Conservation (phyloP, 257 asterid species). For the Primulina tabacum region DNA sequence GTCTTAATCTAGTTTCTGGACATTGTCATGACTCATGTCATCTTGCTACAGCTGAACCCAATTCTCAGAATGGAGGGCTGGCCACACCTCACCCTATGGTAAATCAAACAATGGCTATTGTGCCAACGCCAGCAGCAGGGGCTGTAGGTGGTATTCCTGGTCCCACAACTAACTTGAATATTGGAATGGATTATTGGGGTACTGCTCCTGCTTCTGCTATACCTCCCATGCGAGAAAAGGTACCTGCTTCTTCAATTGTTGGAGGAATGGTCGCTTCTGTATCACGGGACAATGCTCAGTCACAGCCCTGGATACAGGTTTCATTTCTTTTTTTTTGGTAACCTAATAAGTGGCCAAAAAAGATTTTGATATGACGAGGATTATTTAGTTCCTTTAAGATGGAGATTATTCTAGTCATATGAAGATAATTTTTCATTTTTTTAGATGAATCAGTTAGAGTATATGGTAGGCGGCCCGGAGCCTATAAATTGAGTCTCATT, state of each 20-base stretch:
- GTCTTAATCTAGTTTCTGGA: slow-evolving; percentile 18
- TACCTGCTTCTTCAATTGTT: slow-evolving; percentile 47
- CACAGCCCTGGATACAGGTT: slow-evolving; percentile 70
- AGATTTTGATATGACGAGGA: not conserved
- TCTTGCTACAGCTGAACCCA: slow-evolving; percentile 53
- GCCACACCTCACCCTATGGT: slow-evolving; percentile 41
- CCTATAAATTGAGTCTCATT: not conserved
- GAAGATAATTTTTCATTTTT: not conserved
- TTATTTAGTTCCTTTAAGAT: not conserved
- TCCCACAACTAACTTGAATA: slow-evolving; percentile 67
- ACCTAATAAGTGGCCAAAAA: not conserved
- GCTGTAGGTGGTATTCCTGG: slow-evolving; percentile 50
- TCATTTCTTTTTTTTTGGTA: not conserved
- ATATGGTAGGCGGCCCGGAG: not conserved
- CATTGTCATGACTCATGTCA: slow-evolving; percentile 12
- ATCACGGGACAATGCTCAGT: slow-evolving; percentile 55
- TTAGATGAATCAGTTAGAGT: not conserved
- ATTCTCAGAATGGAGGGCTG: slow-evolving; percentile 64
- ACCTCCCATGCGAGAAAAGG: slow-evolving; percentile 55
- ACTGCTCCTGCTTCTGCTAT: slow-evolving; percentile 48
- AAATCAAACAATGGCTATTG: slow-evolving; percentile 38
- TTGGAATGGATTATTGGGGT: slow-evolving; percentile 82
- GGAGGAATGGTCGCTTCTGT: slow-evolving; percentile 52
- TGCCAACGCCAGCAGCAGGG: slow-evolving; percentile 46
- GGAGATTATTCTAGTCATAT: not conserved